Percentiles rank a stretch among this genome's conserved stretches.
These are phyloP conservation scores for Zygosaccharomyces bailii DNA, from an alignment of 805 yeast genomes.

Conservation along the genomic window DNA sequence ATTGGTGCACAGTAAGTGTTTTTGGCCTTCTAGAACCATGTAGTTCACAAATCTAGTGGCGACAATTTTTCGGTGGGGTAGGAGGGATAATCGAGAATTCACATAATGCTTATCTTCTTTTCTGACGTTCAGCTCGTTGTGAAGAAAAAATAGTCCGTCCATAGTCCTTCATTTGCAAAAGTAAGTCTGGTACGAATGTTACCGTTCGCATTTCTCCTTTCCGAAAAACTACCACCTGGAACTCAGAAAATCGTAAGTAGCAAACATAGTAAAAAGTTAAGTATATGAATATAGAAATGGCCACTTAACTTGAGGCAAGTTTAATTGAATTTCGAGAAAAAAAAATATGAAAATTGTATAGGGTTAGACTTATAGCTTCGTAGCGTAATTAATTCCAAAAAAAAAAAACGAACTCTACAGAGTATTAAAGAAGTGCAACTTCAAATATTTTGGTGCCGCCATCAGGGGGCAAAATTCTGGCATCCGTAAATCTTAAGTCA, in stretches of 20 bases:
- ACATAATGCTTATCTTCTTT: neutral
- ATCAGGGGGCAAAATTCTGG: neutral
- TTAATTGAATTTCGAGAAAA: no score
- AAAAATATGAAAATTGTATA: no score
- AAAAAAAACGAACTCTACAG: neutral
- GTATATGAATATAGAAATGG: no score
- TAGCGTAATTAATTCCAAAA: no score
- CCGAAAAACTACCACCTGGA: neutral
- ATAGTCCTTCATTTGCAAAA: neutral
- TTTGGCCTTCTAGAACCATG: constrained; percentile 1
- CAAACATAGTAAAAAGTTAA: no score
- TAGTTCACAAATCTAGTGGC: constrained; percentile 7
- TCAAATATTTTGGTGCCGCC: neutral
- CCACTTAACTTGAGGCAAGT: no score
- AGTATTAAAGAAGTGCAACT: neutral
- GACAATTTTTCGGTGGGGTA: neutral
- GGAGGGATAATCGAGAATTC: neutral
- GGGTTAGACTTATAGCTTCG: no score
- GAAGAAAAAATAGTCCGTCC: neutral
- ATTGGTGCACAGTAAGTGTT: constrained; percentile 10
- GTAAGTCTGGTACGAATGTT: no score
- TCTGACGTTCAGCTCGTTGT: constrained; percentile 3
- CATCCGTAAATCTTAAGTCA: neutral
- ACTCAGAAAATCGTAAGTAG: no score
- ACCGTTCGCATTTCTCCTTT: no score